Percentiles rank a stretch among this genome's conserved stretches.
phyloP scores from a whole-genome alignment of 1,284 basidiomycete species.

The Heterobasidion irregulare region DNA sequence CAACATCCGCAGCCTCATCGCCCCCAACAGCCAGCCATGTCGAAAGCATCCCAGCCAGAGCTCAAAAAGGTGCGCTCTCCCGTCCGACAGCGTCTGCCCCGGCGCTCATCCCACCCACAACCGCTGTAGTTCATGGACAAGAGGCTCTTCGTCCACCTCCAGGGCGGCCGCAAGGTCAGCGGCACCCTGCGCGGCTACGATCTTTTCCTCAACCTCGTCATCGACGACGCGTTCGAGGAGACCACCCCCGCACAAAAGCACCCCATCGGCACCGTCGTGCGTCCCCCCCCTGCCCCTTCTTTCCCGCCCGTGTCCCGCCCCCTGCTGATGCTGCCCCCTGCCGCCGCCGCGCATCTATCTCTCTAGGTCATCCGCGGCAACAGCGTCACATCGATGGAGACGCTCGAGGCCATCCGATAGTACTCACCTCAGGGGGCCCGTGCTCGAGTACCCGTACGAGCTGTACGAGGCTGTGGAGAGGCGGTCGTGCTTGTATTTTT shows the following conservation, averaged over 20 bases:
- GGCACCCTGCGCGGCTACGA: conserved; percentile 96
- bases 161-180: conserved; percentile 94
- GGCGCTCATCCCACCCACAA: neutral
- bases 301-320: neutral
- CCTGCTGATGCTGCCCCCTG: no score
- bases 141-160: conserved; percentile 89
- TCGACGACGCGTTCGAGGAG: conserved; percentile 95
- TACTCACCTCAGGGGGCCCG: neutral
- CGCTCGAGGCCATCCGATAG: conserved; percentile 57
- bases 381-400: conserved; percentile 90
- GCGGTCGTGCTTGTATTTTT: neutral
- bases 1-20: neutral
- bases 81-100: neutral
- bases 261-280: conserved; percentile 83
- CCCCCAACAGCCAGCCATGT: conserved; percentile 43
- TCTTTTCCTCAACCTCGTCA: conserved; percentile 96
- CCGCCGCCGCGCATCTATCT: neutral
- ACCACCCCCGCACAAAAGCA: conserved; percentile 84
- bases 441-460: neutral
- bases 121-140: conserved; percentile 92
- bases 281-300: conserved; percentile 22
- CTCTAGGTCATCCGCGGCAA: conserved; percentile 88
- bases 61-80: conserved; percentile 72
- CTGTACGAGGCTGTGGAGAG: neutral
- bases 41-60: conserved; percentile 88